Percentiles rank a stretch among this genome's conserved stretches.
Conservation (phyloP, 202 grass and related monocot species). For the Miscanthus sacchariflorus region DNA sequence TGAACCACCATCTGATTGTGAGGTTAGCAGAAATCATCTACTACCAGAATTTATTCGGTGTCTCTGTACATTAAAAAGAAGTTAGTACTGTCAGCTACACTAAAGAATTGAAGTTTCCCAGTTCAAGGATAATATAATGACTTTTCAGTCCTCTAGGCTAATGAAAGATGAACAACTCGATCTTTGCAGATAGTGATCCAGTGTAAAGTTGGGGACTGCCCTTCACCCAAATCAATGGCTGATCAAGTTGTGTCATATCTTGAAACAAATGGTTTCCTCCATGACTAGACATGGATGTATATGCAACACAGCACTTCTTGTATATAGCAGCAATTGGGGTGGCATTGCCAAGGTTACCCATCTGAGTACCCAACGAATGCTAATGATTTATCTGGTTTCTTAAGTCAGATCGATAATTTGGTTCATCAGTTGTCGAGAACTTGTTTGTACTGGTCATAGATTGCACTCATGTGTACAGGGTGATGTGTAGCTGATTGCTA, state of each 20-base stretch:
- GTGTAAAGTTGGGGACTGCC: conserved; percentile 56
- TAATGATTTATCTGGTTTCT: background rate
- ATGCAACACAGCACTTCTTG: background rate
- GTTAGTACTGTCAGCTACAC: background rate
- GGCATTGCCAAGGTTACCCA: background rate
- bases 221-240: conserved; percentile 77
- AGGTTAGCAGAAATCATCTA: conserved; percentile 59
- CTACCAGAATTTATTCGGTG: background rate
- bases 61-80: background rate
- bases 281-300: conserved; percentile 45
- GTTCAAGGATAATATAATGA: background rate
- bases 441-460: background rate
- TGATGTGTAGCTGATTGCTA: no score
- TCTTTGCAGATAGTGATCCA: conserved; percentile 70
- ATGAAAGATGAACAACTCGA: conserved; percentile 9
- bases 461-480: background rate
- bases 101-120: background rate
- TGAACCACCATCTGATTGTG: conserved; percentile 68
- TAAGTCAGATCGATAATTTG: background rate
- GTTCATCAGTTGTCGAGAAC: background rate
- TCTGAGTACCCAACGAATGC: background rate
- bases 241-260: conserved; percentile 78
- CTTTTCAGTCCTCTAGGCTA: background rate
- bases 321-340: background rate
- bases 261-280: conserved; percentile 63